Conservation (phyloP, 305 asterid genomes). For the Fraxinus latifolia region DNA sequence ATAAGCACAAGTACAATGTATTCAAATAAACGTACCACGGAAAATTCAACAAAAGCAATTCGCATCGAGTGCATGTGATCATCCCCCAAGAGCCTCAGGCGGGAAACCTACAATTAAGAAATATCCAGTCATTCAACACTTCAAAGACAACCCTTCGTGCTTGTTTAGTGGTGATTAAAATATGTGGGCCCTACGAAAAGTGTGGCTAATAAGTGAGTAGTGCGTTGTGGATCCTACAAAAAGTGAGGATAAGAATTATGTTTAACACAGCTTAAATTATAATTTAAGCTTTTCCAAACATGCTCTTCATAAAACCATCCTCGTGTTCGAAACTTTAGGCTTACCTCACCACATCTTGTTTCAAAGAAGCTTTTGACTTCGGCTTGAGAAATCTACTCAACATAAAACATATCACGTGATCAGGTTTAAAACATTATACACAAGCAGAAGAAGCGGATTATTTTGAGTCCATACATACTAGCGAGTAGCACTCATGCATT, state of each 20-base stretch:
- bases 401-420: constrained; percentile 6
- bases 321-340: background rate
- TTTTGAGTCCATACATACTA: background rate
- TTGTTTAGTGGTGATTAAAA: too few relatives aligned
- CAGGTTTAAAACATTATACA: background rate
- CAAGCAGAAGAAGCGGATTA: background rate
- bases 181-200: background rate
- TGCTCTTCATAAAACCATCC: background rate
- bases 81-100: constrained; percentile 92
- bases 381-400: constrained; percentile 62
- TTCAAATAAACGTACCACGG: constrained; percentile 45
- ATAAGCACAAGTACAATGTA: background rate
- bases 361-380: constrained; percentile 86
- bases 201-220: background rate
- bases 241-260: background rate
- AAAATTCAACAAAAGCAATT: constrained; percentile 88
- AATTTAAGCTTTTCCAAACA: background rate
- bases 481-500: background rate
- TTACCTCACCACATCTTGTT: constrained; percentile 87
- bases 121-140: background rate
- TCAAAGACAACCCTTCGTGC: constrained; percentile 14
- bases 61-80: constrained; percentile 88
- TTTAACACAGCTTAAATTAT: too few relatives aligned
- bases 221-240: background rate
- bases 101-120: constrained; percentile 63